Conservation (phyloP, 768 basidiomycete genomes). For the Lentinula boryana region DNA sequence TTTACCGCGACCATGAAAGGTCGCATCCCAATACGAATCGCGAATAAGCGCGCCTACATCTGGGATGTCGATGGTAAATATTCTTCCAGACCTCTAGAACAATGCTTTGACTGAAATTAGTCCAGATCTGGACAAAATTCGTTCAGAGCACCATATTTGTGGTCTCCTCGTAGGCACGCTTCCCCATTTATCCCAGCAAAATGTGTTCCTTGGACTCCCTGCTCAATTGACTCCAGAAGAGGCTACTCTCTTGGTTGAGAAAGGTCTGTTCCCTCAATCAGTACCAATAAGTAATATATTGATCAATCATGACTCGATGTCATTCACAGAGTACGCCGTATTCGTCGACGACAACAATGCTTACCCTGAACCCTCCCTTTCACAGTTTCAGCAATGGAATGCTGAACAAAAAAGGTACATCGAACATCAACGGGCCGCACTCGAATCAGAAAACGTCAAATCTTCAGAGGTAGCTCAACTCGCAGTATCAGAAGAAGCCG, state of each 20-base stretch:
- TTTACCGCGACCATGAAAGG: constrained; percentile 10
- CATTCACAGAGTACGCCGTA: constrained; percentile 58
- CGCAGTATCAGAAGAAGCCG: constrained; percentile 56
- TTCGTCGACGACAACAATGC: constrained; percentile 68
- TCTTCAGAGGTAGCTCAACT: constrained; percentile 30
- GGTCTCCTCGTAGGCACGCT: constrained; percentile 87
- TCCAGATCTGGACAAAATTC: constrained; percentile 74
- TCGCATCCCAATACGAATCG: constrained; percentile 59
- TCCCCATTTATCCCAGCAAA: constrained; percentile 93
- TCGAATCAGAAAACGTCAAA: constrained; percentile 44
- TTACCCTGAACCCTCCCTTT: constrained; percentile 40
- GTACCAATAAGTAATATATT: background rate
- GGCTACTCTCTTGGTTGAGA: constrained; percentile 78
- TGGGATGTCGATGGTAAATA: constrained; percentile 78
- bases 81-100: constrained; percentile 7
- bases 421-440: constrained; percentile 40
- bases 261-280: constrained; percentile 41
- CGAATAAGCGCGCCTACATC: constrained; percentile 78
- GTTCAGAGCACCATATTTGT: constrained; percentile 76
- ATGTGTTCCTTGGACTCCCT: constrained; percentile 92
- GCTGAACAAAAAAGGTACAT: constrained; percentile 38
- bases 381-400: constrained; percentile 51
- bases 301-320: constrained; percentile 2
- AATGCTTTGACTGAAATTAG: constrained; percentile 7
- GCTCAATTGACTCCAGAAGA: constrained; percentile 88